phyloP scores from a whole-genome alignment of 2,329 filamentous ascomycete species.

The Elsinoe arachidis region DNA sequence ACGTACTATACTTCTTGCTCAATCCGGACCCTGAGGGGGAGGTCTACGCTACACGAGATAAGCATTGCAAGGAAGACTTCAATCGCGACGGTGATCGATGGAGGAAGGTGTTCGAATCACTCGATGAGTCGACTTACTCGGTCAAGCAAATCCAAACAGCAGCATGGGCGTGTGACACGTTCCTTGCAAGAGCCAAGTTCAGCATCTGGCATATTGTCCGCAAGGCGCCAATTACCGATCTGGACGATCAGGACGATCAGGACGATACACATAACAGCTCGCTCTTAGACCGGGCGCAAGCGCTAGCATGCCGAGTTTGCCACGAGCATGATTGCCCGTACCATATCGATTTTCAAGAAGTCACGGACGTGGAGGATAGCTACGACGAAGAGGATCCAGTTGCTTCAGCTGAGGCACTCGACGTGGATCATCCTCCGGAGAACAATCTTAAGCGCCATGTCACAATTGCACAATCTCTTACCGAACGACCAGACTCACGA shows the following conservation, averaged over 20 bases:
- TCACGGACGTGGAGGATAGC: constrained; percentile 12
- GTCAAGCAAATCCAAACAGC: constrained; percentile 24
- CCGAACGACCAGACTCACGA: neutral
- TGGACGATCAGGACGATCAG: constrained; percentile 7
- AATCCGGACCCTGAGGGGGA: constrained; percentile 18
- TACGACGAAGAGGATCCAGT: constrained; percentile 17
- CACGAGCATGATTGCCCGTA: constrained; percentile 30
- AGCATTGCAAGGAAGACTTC: constrained; percentile 27
- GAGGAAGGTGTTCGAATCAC: constrained; percentile 21
- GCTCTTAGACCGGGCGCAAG: constrained; percentile 16
- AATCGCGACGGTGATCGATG: constrained; percentile 25
- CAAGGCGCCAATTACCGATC: constrained; percentile 20
- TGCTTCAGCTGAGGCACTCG: constrained; percentile 19
- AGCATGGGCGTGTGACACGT: constrained; percentile 30
- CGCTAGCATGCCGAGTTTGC: neutral
- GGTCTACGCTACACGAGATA: constrained; percentile 17
- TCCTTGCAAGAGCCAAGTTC: constrained; percentile 28
- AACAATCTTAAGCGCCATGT: constrained; percentile 25
- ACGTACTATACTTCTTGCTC: constrained; percentile 34
- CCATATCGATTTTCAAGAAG: constrained; percentile 34
- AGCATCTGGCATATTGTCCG: constrained; percentile 35
- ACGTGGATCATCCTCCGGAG: constrained; percentile 25
- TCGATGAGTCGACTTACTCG: constrained; percentile 23
- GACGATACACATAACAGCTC: neutral
- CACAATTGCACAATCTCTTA: constrained; percentile 17